Conservation (phyloP, 257 asterid genomes). For the Salvia splendens region DNA sequence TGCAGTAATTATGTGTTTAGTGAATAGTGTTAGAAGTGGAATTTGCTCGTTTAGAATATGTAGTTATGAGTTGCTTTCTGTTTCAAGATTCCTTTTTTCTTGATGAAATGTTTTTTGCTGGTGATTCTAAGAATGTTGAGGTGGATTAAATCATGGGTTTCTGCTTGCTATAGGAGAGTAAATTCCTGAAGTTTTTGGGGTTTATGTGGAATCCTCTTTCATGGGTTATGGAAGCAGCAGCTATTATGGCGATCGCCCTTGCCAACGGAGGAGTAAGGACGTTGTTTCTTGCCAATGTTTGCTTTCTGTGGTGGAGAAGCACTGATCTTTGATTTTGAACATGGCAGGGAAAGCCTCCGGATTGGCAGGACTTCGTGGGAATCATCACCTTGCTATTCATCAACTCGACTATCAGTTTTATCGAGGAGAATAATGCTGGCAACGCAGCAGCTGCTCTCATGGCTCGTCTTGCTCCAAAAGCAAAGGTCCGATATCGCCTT, state of each 20-base stretch:
- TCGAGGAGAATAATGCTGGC: conserved; percentile 98
- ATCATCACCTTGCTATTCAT: conserved; percentile 85
- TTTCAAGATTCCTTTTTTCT: neutral
- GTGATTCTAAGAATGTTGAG: conserved; percentile 8
- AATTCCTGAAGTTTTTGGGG: conserved; percentile 81
- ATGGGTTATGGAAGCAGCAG: conserved; percentile 99
- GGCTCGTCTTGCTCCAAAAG: conserved; percentile 98
- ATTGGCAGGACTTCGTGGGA: conserved; percentile 99
- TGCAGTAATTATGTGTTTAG: neutral
- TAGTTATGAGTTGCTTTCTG: conserved; percentile 14
- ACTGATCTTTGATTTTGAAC: conserved; percentile 6
- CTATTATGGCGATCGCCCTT: conserved; percentile 97
- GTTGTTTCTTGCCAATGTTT: conserved; percentile 13
- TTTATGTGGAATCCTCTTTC: conserved; percentile 99
- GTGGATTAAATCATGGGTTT: conserved; percentile 1
- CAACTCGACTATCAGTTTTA: conserved; percentile 93
- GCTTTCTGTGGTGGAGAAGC: neutral
- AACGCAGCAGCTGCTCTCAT: conserved; percentile 98
- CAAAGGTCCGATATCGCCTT: conserved; percentile 50
- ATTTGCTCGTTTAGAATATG: conserved; percentile 22
- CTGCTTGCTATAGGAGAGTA: conserved; percentile 72
- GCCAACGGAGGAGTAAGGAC: conserved; percentile 95
- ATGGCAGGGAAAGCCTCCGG: conserved; percentile 93
- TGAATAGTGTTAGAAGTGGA: conserved; percentile 18
- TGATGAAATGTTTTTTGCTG: no score